Evolutionary conservation across 768 basidiomycete species (phyloP), one percentile per base, ranked within the genome.

Genomic region (Leccinum obscurum): DNA sequence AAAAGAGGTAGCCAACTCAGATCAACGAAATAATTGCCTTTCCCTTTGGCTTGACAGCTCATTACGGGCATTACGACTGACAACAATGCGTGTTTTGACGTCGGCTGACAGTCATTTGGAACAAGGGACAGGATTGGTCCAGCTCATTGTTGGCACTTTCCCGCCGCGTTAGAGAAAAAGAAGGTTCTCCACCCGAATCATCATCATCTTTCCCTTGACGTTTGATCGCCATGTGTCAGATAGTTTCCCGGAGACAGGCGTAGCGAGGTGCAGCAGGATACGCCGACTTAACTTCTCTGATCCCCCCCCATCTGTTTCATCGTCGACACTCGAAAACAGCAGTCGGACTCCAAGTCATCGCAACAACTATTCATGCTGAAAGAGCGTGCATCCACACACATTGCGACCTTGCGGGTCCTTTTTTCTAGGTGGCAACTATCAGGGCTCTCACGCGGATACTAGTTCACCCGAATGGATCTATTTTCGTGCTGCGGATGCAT

Each of bases 171-270:
- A 46, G 44, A 46, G 54, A 61, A 55, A 28, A 39, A 54, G 30
- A 30, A 35, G 34, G 13, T 51, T 22, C 49, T 44, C 35, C 56
- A 54, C 44, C 53, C 55, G 51, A 28, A 44, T 63, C 55, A 59
- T 58, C 56, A 51, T 62, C 56, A 51, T 62, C 55, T 59, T 52
- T 52, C 32, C 53, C 54, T 60, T 70, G 66, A 68, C 68, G 60
- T 68, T 68, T 64, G 70, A 70, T 68, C 62, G 67, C 67, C 64
- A 66, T 64, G 64, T 66, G 64, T 66, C 61, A 65, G 60, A 34
- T 41, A 37, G 52, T 52, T 65, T 62, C 62, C 58, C 61, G 56
- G 58, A 50, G 58, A 52, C 56, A 46, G 63, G 62, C 57, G 59
- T 70, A 64, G 58, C 67, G 63, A 68, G 55, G 50, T 56, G 53